Conservation (phyloP, 441 rosid genomes). For the Viola pubescens region DNA sequence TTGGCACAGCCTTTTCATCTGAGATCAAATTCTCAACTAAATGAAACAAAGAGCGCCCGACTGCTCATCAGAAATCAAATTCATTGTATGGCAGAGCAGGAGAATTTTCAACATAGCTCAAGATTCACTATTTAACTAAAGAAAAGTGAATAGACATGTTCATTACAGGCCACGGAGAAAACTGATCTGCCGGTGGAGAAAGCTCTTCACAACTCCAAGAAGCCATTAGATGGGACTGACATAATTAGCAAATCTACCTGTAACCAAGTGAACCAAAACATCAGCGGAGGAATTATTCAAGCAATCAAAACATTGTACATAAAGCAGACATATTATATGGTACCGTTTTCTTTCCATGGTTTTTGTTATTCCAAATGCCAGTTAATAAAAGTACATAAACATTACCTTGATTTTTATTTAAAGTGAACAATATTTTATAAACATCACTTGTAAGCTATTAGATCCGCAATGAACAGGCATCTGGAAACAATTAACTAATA, state of each 20-base stretch:
- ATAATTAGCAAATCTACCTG: constrained; percentile 72
- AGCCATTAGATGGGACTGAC: constrained; percentile 60
- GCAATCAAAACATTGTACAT: too few relatives aligned
- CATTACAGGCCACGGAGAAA: background rate
- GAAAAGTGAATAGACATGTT: constrained; percentile 5
- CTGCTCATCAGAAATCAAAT: constrained; percentile 1
- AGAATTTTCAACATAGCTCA: constrained; percentile 10
- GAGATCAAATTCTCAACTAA: too few relatives aligned
- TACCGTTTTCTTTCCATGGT: background rate
- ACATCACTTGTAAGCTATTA: too few relatives aligned
- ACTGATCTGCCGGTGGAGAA: constrained; percentile 8
- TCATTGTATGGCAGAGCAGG: background rate
- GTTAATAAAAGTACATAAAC: too few relatives aligned
- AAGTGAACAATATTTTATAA: too few relatives aligned
- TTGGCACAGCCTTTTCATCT: too few relatives aligned
- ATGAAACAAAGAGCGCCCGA: too few relatives aligned
- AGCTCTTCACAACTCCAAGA: background rate
- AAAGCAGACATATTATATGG: background rate
- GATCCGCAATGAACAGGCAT: too few relatives aligned
- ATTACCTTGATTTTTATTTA: too few relatives aligned
- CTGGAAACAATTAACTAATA: too few relatives aligned
- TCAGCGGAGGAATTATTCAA: background rate
- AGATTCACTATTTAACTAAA: constrained; percentile 10
- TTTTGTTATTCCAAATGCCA: background rate
- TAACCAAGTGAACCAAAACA: constrained; percentile 12